These are phyloP conservation scores for Solanum pinnatisectum DNA, from an alignment of 257 asterid genomes.

Conservation along the genomic window DNA sequence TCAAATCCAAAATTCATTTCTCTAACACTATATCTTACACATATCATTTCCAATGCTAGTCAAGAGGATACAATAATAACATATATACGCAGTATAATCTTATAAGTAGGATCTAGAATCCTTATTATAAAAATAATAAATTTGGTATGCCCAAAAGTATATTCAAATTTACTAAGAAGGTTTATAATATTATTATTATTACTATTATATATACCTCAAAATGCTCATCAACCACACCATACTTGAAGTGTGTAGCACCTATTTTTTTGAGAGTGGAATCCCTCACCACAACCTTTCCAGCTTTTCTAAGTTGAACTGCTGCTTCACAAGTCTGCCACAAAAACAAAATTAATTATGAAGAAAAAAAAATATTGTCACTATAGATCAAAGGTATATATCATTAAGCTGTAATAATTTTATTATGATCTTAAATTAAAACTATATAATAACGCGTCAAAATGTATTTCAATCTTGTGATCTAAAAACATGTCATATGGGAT, in stretches of 20 bases:
- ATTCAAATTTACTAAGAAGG: background rate
- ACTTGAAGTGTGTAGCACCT: conserved; percentile 50
- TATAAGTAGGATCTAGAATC: background rate
- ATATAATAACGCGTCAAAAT: too few species aligned
- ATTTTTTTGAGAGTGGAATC: conserved; percentile 56
- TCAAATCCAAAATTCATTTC: background rate
- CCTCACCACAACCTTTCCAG: conserved; percentile 59
- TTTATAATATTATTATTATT: too few species aligned
- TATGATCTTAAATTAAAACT: too few species aligned
- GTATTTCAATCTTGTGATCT: background rate
- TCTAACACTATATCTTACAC: background rate
- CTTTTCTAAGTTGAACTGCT: conserved; percentile 73
- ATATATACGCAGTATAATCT: background rate
- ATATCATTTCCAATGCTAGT: background rate
- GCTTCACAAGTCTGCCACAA: conserved; percentile 68
- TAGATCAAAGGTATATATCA: background rate
- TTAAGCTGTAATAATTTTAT: background rate
- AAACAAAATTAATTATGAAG: background rate
- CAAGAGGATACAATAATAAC: background rate
- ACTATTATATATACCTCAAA: conserved; percentile 43
- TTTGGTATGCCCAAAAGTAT: background rate
- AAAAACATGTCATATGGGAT: background rate
- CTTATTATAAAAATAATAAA: background rate
- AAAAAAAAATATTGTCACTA: background rate
- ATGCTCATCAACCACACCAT: conserved; percentile 74